Percentiles rank a stretch among this genome's conserved stretches.
These are phyloP conservation scores for Candida vaughaniae DNA, from an alignment of 805 yeast species.

Conservation along the genomic window DNA sequence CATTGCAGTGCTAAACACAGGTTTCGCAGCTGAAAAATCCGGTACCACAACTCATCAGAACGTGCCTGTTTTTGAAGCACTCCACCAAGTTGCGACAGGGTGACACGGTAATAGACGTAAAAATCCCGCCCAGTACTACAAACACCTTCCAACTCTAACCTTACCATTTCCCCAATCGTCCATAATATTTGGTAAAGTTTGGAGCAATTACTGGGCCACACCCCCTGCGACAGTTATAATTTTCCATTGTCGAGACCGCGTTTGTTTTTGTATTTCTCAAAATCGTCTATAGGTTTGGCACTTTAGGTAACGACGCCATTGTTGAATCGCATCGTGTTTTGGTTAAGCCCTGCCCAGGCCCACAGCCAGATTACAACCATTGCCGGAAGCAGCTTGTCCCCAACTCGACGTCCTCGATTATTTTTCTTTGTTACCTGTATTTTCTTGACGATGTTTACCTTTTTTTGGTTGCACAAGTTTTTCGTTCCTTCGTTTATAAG, in stretches of 20 bases:
- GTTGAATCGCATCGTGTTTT: neutral
- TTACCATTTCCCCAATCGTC: neutral
- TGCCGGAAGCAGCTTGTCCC: no score
- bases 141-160: neutral
- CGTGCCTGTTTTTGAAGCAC: no score
- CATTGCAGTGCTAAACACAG: no score
- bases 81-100: no score
- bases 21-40: no score
- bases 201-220: no score
- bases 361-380: no score
- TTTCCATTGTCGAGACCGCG: neutral
- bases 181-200: no score
- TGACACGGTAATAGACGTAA: no score
- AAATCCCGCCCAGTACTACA: neutral
- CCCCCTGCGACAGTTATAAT: neutral
- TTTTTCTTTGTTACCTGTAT: neutral
- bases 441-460: slow-evolving; percentile 7
- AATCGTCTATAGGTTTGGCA: no score
- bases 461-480: no score
- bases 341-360: neutral
- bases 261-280: neutral
- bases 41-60: no score
- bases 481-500: slow-evolving; percentile 1
- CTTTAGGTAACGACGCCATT: neutral
- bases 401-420: neutral